A percentile compares a stretch with the other conserved stretches of the same genome.
phyloP scores from a whole-genome alignment of 1,139 yeast species.

The Pneumocystis murina region DNA sequence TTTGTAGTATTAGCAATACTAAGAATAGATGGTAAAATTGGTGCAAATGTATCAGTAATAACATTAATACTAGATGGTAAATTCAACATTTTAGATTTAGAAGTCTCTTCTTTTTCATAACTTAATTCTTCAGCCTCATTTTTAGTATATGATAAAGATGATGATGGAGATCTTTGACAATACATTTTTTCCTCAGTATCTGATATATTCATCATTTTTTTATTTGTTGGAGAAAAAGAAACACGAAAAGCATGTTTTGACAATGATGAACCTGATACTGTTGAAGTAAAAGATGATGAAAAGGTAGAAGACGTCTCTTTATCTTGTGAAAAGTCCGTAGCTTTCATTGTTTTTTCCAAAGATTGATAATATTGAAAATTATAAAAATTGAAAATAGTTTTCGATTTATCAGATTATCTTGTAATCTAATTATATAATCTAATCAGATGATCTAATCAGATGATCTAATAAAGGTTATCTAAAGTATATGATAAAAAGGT shows the following conservation, averaged over 20 bases:
- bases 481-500: background rate
- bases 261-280: background rate
- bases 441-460: too few relatives aligned
- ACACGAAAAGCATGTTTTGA: background rate
- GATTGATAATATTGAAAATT: background rate
- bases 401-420: background rate
- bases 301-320: background rate
- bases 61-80: background rate
- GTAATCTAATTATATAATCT: too few relatives aligned
- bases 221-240: background rate
- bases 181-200: background rate
- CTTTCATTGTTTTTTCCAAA: background rate
- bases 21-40: background rate
- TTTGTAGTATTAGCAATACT: background rate
- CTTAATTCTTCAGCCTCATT: background rate
- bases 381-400: background rate
- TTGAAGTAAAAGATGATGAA: background rate
- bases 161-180: background rate
- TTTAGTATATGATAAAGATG: background rate
- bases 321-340: background rate
- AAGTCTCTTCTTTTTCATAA: background rate
- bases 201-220: background rate
- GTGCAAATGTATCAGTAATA: background rate
- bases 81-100: background rate
- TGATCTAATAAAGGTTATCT: background rate